These are phyloP conservation scores for Guadua angustifolia DNA, from an alignment of 176 grass and related monocot genomes.

Conservation along the genomic window DNA sequence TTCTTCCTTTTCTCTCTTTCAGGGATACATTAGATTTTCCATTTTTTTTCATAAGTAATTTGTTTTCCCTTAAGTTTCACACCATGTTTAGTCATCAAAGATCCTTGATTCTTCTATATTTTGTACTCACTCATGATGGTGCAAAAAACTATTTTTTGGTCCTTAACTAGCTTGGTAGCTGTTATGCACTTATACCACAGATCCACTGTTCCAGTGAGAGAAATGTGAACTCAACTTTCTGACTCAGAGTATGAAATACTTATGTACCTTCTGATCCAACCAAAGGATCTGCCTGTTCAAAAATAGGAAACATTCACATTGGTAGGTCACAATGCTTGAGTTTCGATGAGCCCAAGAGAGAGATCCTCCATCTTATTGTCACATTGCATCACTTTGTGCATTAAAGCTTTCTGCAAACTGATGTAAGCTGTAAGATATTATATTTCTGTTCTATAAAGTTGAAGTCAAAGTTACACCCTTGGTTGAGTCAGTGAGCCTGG, in stretches of 20 bases:
- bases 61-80: background rate
- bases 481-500: conserved; percentile 2
- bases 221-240: conserved; percentile 1
- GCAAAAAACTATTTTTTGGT: conserved; percentile 5
- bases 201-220: background rate
- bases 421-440: conserved; percentile 18
- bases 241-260: background rate
- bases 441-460: background rate
- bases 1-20: background rate
- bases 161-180: conserved; percentile 8
- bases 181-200: background rate
- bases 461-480: conserved; percentile 18
- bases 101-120: background rate
- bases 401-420: conserved; percentile 26
- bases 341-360: background rate
- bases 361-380: background rate
- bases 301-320: background rate
- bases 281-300: background rate
- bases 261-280: background rate
- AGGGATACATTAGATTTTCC: background rate
- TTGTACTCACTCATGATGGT: conserved; percentile 19
- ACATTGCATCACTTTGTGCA: background rate
- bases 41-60: conserved; percentile 24
- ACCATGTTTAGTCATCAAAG: conserved; percentile 7
- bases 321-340: background rate